These are phyloP conservation scores for Panicum miliaceum DNA, from an alignment of 176 grass and related monocot species.

Conservation along the genomic window DNA sequence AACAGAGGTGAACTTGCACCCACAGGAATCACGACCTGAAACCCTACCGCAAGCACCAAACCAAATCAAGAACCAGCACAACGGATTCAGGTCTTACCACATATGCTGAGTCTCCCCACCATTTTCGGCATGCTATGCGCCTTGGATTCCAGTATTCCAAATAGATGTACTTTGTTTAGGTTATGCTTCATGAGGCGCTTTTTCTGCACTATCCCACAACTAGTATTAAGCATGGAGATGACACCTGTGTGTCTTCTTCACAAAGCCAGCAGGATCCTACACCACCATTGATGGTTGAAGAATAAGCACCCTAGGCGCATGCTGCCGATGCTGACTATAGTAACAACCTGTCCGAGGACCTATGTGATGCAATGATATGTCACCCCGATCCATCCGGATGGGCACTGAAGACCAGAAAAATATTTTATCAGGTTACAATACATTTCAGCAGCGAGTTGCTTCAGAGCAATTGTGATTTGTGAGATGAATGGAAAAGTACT, in stretches of 20 bases:
- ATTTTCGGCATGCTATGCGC: too few relatives aligned
- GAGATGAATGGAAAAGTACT: conserved; percentile 29
- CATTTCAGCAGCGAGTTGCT: conserved; percentile 39
- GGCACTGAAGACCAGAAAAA: conserved; percentile 41
- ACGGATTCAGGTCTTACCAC: neutral
- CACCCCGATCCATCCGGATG: conserved; percentile 29
- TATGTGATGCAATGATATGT: conserved; percentile 31
- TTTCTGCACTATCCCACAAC: conserved; percentile 35
- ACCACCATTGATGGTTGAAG: conserved; percentile 25
- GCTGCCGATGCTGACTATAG: conserved; percentile 15
- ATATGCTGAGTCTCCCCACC: neutral
- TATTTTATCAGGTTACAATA: conserved; percentile 42
- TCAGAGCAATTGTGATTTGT: conserved; percentile 15
- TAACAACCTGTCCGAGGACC: conserved; percentile 9
- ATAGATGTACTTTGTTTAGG: conserved; percentile 29
- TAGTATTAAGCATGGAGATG: conserved; percentile 30
- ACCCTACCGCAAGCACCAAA: too few relatives aligned
- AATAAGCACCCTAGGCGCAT: conserved; percentile 18
- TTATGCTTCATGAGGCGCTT: conserved; percentile 46
- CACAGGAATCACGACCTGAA: too few relatives aligned
- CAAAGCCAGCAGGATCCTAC: conserved; percentile 19
- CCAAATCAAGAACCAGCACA: neutral
- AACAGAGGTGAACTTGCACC: too few relatives aligned
- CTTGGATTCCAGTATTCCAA: too few relatives aligned
- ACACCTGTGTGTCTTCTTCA: conserved; percentile 25